Conservation (phyloP, 352 stramenopile genomes). For the Peronospora tabacina region DNA sequence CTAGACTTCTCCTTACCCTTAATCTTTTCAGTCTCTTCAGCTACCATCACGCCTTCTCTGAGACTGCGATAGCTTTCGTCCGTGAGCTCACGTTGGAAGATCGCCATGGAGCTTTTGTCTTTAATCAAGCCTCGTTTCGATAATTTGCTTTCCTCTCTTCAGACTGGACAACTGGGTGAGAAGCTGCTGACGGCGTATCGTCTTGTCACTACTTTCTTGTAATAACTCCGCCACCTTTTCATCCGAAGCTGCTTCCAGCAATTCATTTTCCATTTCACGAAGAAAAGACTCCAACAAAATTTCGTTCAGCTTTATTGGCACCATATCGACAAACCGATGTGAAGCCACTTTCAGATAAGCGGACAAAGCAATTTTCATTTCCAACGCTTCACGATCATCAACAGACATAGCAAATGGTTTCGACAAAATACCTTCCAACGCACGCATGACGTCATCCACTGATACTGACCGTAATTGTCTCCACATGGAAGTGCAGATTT, state of each 20-base stretch:
- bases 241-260: constrained; percentile 25
- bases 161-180: constrained; percentile 15
- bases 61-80: too few species aligned
- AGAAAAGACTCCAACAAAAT: constrained; percentile 26
- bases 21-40: too few species aligned
- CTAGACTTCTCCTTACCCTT: too few species aligned
- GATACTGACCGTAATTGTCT: constrained; percentile 12
- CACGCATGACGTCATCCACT: constrained; percentile 11
- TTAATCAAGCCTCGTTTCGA: too few species aligned
- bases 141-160: constrained; percentile 14
- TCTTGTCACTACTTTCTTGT: constrained; percentile 15
- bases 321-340: constrained; percentile 28
- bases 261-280: constrained; percentile 24
- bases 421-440: constrained; percentile 7
- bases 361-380: constrained; percentile 32
- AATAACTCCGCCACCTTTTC: constrained; percentile 31
- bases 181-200: constrained; percentile 16
- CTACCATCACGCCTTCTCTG: too few species aligned
- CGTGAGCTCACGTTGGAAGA: too few species aligned
- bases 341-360: constrained; percentile 32
- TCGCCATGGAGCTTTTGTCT: too few species aligned
- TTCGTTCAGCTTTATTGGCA: constrained; percentile 37
- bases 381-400: constrained; percentile 30
- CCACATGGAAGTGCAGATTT: constrained; percentile 5
- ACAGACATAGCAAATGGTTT: constrained; percentile 11